phyloP scores from a whole-genome alignment of 805 yeast species.

The Metschnikowia gelsemii region DNA sequence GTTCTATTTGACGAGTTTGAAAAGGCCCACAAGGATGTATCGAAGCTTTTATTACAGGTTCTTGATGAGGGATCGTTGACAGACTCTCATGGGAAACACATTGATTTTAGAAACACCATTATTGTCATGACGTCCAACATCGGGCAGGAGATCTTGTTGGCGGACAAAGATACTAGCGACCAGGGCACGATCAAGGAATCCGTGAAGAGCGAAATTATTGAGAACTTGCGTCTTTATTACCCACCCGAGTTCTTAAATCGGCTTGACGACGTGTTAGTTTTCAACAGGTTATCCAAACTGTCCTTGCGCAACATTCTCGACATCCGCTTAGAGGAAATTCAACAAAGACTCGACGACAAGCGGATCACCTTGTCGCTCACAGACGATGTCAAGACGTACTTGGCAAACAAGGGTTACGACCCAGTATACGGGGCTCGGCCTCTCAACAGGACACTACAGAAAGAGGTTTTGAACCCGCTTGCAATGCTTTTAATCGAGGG shows the following conservation, averaged over 20 bases:
- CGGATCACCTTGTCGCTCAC: slow-evolving; percentile 60
- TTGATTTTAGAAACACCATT: slow-evolving; percentile 91
- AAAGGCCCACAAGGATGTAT: slow-evolving; percentile 95
- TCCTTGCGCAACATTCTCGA: slow-evolving; percentile 81
- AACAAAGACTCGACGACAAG: slow-evolving; percentile 73
- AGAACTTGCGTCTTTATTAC: slow-evolving; percentile 67
- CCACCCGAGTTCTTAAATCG: slow-evolving; percentile 97
- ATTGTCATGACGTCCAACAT: slow-evolving; percentile 96
- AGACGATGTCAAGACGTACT: slow-evolving; percentile 69
- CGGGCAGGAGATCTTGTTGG: slow-evolving; percentile 84
- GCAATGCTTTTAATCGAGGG: slow-evolving; percentile 80
- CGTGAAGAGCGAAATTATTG: slow-evolving; percentile 59
- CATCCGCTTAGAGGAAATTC: slow-evolving; percentile 78
- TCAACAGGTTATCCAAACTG: slow-evolving; percentile 79
- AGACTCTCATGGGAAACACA: slow-evolving; percentile 91
- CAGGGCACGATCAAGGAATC: slow-evolving; percentile 56
- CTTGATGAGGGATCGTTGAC: slow-evolving; percentile 93
- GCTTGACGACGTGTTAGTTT: slow-evolving; percentile 89
- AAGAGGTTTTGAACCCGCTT: slow-evolving; percentile 81
- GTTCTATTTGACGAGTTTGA: slow-evolving; percentile 94
- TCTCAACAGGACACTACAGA: slow-evolving; percentile 84
- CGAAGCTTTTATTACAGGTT: slow-evolving; percentile 86
- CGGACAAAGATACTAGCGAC: slow-evolving; percentile 58
- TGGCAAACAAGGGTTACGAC: slow-evolving; percentile 86
- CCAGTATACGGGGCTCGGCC: slow-evolving; percentile 95